phyloP scores from a whole-genome alignment of 2,329 filamentous ascomycete genomes.

The Monilinia polystroma region DNA sequence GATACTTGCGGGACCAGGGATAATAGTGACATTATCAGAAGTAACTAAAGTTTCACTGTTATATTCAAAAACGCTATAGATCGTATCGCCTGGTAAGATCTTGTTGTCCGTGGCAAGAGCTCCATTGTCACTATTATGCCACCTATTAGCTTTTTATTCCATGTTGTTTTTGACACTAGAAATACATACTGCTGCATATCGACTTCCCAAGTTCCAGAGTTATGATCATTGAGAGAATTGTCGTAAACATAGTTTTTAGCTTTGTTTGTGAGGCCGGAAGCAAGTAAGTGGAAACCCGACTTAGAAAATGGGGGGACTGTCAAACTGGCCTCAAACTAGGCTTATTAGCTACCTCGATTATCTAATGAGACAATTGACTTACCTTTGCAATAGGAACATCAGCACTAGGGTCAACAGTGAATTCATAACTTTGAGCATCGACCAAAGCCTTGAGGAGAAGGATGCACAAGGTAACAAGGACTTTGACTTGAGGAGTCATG shows the following conservation, averaged over 20 bases:
- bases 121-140: neutral
- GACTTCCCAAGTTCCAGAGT: slow-evolving; percentile 26
- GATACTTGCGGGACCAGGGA: neutral
- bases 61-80: neutral
- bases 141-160: neutral
- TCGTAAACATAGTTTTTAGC: slow-evolving; percentile 28
- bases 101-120: slow-evolving; percentile 2
- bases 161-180: no score
- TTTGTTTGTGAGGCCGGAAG: slow-evolving; percentile 30
- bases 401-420: neutral
- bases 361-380: neutral
- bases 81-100: slow-evolving; percentile 12
- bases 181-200: neutral
- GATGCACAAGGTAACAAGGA: neutral
- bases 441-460: neutral
- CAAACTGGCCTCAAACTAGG: slow-evolving; percentile 30
- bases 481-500: neutral
- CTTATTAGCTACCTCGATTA: neutral
- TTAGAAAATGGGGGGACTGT: slow-evolving; percentile 29
- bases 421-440: neutral
- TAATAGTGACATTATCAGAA: neutral
- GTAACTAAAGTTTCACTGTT: neutral
- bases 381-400: slow-evolving; percentile 1
- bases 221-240: slow-evolving; percentile 30
- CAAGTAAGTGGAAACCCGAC: slow-evolving; percentile 26